phyloP scores from a whole-genome alignment of 1,284 basidiomycete species.

The Ustilago tritici region DNA sequence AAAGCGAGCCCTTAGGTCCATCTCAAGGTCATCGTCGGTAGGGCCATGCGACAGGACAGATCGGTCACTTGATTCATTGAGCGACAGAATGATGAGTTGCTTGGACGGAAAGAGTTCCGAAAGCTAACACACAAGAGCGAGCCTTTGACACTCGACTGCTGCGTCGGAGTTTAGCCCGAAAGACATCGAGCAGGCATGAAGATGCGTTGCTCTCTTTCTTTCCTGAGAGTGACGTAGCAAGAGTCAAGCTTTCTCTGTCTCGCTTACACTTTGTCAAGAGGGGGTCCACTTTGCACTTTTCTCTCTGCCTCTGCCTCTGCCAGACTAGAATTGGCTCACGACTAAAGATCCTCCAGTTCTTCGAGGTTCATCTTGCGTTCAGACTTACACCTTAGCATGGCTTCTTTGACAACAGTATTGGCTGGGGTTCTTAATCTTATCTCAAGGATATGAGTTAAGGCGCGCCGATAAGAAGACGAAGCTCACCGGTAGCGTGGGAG shows the following conservation, averaged over 20 bases:
- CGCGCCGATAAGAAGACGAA: not conserved
- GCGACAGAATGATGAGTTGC: not conserved
- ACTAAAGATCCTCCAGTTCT: no score
- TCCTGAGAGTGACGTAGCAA: not conserved
- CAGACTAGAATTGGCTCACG: no score
- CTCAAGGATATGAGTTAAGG: not conserved
- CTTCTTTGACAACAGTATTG: no score
- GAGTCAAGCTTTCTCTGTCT: not conserved
- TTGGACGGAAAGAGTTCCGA: conserved; percentile 1
- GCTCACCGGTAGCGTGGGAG: not conserved
- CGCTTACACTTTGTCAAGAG: not conserved
- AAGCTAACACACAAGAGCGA: not conserved
- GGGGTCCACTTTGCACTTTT: not conserved
- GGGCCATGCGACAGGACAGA: not conserved
- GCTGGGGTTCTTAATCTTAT: not conserved
- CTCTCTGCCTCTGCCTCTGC: no score
- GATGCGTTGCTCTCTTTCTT: not conserved
- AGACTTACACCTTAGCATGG: no score
- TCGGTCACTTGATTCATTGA: conserved; percentile 5
- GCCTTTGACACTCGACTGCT: not conserved
- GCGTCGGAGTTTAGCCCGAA: conserved; percentile 1
- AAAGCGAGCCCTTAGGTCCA: not conserved
- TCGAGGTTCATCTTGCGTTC: no score
- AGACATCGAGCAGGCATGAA: not conserved
- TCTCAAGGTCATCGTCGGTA: not conserved